These are phyloP conservation scores for Colletotrichum siamense DNA, from an alignment of 2,329 filamentous ascomycete genomes.

Conservation along the genomic window DNA sequence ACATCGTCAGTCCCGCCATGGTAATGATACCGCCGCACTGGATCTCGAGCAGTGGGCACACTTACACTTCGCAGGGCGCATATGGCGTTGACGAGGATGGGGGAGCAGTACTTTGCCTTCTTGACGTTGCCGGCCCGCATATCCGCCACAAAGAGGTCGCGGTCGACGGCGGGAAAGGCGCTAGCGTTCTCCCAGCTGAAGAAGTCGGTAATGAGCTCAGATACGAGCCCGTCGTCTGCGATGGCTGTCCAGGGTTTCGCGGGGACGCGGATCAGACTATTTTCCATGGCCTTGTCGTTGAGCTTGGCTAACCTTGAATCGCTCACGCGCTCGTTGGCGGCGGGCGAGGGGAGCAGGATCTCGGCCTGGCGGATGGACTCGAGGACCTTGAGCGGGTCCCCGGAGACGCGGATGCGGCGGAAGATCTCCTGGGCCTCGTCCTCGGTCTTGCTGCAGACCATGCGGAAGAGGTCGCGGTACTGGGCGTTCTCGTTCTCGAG, in stretches of 20 bases:
- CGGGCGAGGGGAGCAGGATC: constrained; percentile 20
- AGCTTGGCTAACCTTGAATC: constrained; percentile 17
- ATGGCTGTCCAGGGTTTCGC: constrained; percentile 34
- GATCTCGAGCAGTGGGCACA: neutral
- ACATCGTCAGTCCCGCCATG: neutral
- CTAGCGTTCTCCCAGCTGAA: constrained; percentile 33
- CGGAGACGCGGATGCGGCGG: constrained; percentile 19
- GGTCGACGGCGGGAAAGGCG: constrained; percentile 29
- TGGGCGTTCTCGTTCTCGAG: constrained; percentile 22
- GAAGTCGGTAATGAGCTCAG: constrained; percentile 33
- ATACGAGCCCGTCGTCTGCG: constrained; percentile 34
- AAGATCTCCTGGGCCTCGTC: constrained; percentile 25
- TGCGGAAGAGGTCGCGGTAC: constrained; percentile 23
- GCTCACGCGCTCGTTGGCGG: neutral
- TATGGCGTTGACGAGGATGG: constrained; percentile 36
- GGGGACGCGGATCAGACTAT: constrained; percentile 28
- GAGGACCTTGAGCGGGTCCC: constrained; percentile 18
- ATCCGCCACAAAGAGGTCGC: constrained; percentile 29
- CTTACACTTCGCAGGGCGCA: constrained; percentile 34
- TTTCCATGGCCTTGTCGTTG: constrained; percentile 20
- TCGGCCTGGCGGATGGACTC: constrained; percentile 25
- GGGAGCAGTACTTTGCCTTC: constrained; percentile 31
- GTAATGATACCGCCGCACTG: neutral
- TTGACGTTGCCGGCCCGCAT: constrained; percentile 26
- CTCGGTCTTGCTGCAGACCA: constrained; percentile 22